Evolutionary conservation across 768 basidiomycete genomes (phyloP), one percentile per base, ranked within the genome.

Genomic region (Ephemerocybe angulata): DNA sequence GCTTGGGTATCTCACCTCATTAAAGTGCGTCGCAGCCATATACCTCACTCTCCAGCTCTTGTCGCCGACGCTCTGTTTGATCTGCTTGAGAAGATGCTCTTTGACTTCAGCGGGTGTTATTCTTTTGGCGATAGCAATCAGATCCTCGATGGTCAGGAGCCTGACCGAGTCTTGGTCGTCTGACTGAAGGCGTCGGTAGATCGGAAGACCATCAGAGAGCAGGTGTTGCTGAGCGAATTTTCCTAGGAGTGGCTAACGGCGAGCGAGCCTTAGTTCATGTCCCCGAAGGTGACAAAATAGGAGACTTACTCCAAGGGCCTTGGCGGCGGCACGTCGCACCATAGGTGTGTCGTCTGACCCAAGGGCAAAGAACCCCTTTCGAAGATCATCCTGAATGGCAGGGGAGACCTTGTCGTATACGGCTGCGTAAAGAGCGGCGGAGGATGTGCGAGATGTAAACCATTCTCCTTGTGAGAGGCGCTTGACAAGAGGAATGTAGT

Each of bases 91-190:
- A 24, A 98, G 73, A 60, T 96, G 87, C 55, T 91, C 90, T 68
- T 94, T 93, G 38, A 94, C 87, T 72, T 98, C 95, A n/a, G 85
- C 74, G 2, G 93, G 88, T 8, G 85, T 76, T 57, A 99, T 80
- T 59, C 87, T 85, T 65, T 89, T 79, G 28, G 93, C 91, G 67
- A 98, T 90, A 55, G 88, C 87, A 70, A 98, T 98, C 58, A 99
- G 78, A 67, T 94, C 93, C 65, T 98, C 92, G 49, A 98, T 92
- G 4, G 97, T 98, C 63, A 99, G 72, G 17, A 98, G 76, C 54
- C 97, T 85, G 52, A 99, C 97, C 22, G 96, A 98, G 70, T 99
- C 97, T 70, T 98, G 97, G 70, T 99, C 97, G 67, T 99, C 97
- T 4, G 85, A 80, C 62, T 97, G 89, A 53, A 99, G 87, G 72